These are phyloP conservation scores for Trichoderma erinaceum DNA, from an alignment of 495 filamentous ascomycete genomes.

Conservation along the genomic window DNA sequence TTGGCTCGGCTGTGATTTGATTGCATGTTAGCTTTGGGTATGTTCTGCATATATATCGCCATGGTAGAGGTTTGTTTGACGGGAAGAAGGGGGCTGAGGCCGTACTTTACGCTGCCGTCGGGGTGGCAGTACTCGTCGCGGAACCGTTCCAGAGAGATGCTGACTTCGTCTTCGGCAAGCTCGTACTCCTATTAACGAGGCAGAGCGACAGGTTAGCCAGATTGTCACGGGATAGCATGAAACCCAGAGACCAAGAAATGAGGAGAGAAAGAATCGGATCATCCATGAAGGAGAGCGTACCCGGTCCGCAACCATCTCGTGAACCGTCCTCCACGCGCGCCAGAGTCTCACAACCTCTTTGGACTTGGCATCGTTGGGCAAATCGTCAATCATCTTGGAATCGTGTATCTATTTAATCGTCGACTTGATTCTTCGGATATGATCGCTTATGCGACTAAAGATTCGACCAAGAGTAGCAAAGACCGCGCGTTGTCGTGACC, in stretches of 20 bases:
- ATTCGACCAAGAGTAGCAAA: neutral
- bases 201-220: neutral
- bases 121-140: constrained; percentile 54
- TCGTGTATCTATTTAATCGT: neutral
- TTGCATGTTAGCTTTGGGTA: neutral
- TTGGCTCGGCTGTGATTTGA: constrained; percentile 58
- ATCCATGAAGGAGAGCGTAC: constrained; percentile 38
- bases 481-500: neutral
- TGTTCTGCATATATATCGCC: neutral
- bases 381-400: constrained; percentile 48
- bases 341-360: constrained; percentile 68
- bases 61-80: constrained; percentile 20
- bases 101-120: constrained; percentile 68
- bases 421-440: neutral
- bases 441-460: neutral
- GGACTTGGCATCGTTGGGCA: constrained; percentile 47
- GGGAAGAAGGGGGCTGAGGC: constrained; percentile 3
- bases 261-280: neutral
- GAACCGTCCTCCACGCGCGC: constrained; percentile 81
- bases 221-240: neutral
- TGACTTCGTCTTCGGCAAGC: constrained; percentile 79
- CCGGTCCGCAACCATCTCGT: constrained; percentile 80
- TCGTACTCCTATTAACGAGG: constrained; percentile 50
- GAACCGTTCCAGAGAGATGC: constrained; percentile 74
- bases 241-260: neutral